Evolutionary conservation across 805 yeast species (phyloP).

Genomic region (Candida quercuum): DNA sequence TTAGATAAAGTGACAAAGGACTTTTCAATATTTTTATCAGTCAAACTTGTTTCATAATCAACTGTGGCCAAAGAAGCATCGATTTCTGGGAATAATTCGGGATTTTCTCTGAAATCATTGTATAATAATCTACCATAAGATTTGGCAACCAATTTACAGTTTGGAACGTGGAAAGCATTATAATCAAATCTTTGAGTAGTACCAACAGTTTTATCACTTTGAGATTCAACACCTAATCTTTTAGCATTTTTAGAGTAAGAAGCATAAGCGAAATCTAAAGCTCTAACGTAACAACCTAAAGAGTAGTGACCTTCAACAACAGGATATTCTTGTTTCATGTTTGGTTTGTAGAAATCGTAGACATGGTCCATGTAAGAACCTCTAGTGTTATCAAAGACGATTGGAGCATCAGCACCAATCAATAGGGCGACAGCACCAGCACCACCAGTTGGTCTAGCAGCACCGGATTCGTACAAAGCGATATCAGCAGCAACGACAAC

Average conservation of each 20-base stretch:
- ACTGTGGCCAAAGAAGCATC: conserved; percentile 42
- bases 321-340: conserved; percentile 94
- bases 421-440: conserved; percentile 93
- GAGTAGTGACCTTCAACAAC: conserved; percentile 97
- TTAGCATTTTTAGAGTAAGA: conserved; percentile 74
- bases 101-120: conserved; percentile 78
- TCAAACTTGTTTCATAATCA: conserved; percentile 71
- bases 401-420: conserved; percentile 97
- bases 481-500: conserved; percentile 97
- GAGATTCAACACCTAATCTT: conserved; percentile 40
- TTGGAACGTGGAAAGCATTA: conserved; percentile 97
- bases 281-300: conserved; percentile 87
- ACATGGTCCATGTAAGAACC: conserved; percentile 96
- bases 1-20: conserved; percentile 72
- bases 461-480: conserved; percentile 94
- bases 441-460: conserved; percentile 99
- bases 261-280: conserved; percentile 82
- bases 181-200: conserved; percentile 76
- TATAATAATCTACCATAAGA: conserved; percentile 88
- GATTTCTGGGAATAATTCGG: conserved; percentile 58
- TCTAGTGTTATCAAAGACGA: conserved; percentile 82
- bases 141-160: conserved; percentile 90
- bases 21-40: conserved; percentile 81
- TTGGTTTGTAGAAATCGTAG: conserved; percentile 97
- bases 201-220: conserved; percentile 54